These are phyloP conservation scores for Fusarium protoensiforme DNA, from an alignment of 2,329 filamentous ascomycete species.

Conservation along the genomic window DNA sequence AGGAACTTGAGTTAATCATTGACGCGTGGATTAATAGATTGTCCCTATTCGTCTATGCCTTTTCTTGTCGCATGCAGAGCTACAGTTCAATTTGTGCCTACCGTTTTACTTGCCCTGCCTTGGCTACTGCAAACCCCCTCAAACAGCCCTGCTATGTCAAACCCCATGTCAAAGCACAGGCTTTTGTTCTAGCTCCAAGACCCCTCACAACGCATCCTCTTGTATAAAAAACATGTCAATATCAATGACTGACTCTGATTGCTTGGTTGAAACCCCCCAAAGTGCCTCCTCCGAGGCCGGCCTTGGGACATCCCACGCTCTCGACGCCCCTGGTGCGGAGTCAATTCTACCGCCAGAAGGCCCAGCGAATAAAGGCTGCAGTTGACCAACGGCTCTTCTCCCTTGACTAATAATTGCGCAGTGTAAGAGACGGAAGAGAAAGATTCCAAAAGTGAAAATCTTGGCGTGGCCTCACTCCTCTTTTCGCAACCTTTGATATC, in stretches of 20 bases:
- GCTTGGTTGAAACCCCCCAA: not conserved
- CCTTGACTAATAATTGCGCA: constrained; percentile 11
- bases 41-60: no score
- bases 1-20: not conserved
- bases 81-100: not conserved
- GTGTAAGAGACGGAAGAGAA: not conserved
- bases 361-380: constrained; percentile 31
- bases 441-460: not conserved
- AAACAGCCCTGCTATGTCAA: not conserved
- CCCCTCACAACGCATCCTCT: not conserved
- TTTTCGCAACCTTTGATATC: not conserved
- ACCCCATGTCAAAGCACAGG: constrained; percentile 8
- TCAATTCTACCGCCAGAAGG: constrained; percentile 7
- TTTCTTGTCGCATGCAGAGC: not conserved
- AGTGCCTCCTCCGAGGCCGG: constrained; percentile 20
- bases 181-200: constrained; percentile 4
- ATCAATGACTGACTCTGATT: not conserved
- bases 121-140: not conserved
- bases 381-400: constrained; percentile 1
- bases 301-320: constrained; percentile 17
- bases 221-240: not conserved
- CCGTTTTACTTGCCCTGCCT: not conserved
- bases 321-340: constrained; percentile 25
- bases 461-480: not conserved
- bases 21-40: not conserved